Evolutionary conservation across 1,139 yeast species (phyloP).

Genomic region (Kodamaea plutei): DNA sequence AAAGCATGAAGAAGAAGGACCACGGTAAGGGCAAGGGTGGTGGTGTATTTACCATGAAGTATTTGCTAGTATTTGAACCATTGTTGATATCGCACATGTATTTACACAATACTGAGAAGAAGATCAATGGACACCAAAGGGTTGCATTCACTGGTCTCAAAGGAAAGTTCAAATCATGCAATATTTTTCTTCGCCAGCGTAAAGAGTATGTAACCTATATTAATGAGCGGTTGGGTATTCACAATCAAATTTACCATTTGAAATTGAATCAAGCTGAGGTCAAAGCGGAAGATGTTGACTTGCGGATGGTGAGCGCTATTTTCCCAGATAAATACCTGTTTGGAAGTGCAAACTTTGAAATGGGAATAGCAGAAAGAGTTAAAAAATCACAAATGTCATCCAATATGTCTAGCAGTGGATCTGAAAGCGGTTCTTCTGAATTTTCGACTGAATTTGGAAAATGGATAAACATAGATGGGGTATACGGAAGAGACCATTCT

Average conservation of each 20-base stretch:
- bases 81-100: conserved; percentile 70
- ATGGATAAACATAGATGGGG: conserved; percentile 26
- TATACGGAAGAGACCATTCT: conserved; percentile 44
- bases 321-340: conserved; percentile 55
- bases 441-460: conserved; percentile 7
- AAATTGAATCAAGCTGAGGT: conserved; percentile 76
- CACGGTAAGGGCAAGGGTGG: conserved; percentile 62
- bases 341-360: conserved; percentile 39
- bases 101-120: conserved; percentile 49
- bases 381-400: background rate
- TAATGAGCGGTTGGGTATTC: conserved; percentile 53
- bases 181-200: conserved; percentile 82
- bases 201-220: conserved; percentile 62
- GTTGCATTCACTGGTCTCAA: conserved; percentile 76
- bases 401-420: background rate
- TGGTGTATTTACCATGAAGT: conserved; percentile 76
- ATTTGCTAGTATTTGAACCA: conserved; percentile 70
- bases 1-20: conserved; percentile 15
- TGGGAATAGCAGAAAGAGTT: conserved; percentile 1
- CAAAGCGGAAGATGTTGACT: conserved; percentile 65
- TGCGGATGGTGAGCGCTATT: conserved; percentile 64
- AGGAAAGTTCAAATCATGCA: conserved; percentile 60
- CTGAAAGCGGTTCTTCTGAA: conserved; percentile 3
- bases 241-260: conserved; percentile 51
- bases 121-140: conserved; percentile 39